Percentiles rank a stretch among this genome's conserved stretches.
Evolutionary conservation across 2,329 filamentous ascomycete species (phyloP).

Genomic region (Colletotrichum phormii): DNA sequence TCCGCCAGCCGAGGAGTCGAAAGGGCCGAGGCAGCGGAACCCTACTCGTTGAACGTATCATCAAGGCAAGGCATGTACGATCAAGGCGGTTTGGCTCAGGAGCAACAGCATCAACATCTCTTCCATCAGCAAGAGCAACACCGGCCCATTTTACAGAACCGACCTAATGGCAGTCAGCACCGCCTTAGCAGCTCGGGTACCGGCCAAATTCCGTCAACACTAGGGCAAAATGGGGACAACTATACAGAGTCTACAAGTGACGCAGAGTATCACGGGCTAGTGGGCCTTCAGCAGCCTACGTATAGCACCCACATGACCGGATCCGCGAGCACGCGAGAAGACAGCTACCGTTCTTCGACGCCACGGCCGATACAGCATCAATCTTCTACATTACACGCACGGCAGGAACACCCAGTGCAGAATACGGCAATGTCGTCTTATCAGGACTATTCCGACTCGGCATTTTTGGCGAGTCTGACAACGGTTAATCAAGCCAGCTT

Average conservation of each 20-base stretch:
- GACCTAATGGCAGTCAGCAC: slow-evolving; percentile 33
- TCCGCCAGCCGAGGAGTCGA: not conserved
- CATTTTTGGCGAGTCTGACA: slow-evolving; percentile 19
- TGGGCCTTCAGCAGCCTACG: slow-evolving; percentile 6
- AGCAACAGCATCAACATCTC: not conserved
- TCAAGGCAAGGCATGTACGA: slow-evolving; percentile 6
- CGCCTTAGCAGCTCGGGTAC: slow-evolving; percentile 9
- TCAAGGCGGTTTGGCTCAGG: slow-evolving; percentile 5
- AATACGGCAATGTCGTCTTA: slow-evolving; percentile 13
- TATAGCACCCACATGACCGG: slow-evolving; percentile 5
- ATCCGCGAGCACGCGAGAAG: not conserved
- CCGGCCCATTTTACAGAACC: not conserved
- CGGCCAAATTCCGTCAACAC: not conserved
- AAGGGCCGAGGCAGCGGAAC: not conserved
- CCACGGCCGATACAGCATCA: slow-evolving; percentile 9
- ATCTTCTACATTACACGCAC: slow-evolving; percentile 9
- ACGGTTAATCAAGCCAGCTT: slow-evolving; percentile 21
- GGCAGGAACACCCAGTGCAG: slow-evolving; percentile 1
- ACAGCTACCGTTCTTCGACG: not conserved
- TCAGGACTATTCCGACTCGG: slow-evolving; percentile 26
- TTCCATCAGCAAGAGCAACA: not conserved
- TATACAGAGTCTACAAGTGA: slow-evolving; percentile 1
- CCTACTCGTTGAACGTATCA: slow-evolving; percentile 2
- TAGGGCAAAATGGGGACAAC: not conserved
- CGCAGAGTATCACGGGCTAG: slow-evolving; percentile 1